A percentile compares a stretch with the other conserved stretches of the same genome.
These are phyloP conservation scores for Pyrus bretschneideri DNA, from an alignment of 306 rosid genomes.

Conservation along the genomic window DNA sequence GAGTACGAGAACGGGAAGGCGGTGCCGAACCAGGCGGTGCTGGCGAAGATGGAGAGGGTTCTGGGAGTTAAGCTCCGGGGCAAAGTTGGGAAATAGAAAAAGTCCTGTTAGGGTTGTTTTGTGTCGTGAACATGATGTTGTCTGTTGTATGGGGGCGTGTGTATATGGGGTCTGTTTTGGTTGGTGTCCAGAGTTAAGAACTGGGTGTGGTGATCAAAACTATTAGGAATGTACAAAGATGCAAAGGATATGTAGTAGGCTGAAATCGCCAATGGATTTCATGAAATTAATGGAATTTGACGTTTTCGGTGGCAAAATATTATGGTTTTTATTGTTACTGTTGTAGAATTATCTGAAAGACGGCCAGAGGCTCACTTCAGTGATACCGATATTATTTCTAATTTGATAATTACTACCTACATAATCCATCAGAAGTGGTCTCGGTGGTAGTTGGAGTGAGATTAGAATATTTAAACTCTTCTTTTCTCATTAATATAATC, in stretches of 20 bases:
- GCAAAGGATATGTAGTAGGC: background rate
- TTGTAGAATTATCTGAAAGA: too few species aligned
- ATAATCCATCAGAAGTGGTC: too few species aligned
- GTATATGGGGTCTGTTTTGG: background rate
- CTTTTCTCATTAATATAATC: too few species aligned
- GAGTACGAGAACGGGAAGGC: slow-evolving; percentile 88
- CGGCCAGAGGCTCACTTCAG: too few species aligned
- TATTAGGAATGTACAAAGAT: background rate
- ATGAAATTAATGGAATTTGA: background rate
- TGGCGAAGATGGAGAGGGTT: slow-evolving; percentile 69
- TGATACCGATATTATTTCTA: too few species aligned
- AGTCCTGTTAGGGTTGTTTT: background rate
- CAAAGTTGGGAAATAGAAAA: slow-evolving; percentile 39
- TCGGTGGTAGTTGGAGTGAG: too few species aligned
- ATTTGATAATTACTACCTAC: too few species aligned
- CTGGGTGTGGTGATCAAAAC: background rate
- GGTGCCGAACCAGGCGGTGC: slow-evolving; percentile 58
- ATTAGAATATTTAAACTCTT: too few species aligned
- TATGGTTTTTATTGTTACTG: background rate
- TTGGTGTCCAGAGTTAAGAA: background rate
- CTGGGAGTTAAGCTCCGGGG: slow-evolving; percentile 81
- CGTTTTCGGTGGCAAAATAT: background rate
- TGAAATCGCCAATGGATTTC: background rate
- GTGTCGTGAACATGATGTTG: background rate
- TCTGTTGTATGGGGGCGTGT: background rate